Percentiles rank a stretch among this genome's conserved stretches.
phyloP scores from a whole-genome alignment of 2,329 filamentous ascomycete genomes.

The Pseudocercospora macadamiae region DNA sequence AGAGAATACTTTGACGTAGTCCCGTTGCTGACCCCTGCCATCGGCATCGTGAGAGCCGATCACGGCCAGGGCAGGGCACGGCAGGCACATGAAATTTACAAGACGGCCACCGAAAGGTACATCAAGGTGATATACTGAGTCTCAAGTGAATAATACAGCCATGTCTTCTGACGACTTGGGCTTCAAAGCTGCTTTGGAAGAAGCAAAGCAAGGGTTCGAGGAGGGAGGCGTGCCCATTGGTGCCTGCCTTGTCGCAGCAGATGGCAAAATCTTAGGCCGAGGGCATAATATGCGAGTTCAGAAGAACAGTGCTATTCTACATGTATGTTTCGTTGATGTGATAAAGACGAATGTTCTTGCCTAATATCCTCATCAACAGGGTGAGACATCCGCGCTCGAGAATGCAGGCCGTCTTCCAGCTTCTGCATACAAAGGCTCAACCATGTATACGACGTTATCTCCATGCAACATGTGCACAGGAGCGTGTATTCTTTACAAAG shows the following conservation, averaged over 20 bases:
- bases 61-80: too few species aligned
- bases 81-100: neutral
- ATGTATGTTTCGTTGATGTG: conserved; percentile 63
- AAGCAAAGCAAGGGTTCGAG: conserved; percentile 57
- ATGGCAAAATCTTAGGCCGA: conserved; percentile 70
- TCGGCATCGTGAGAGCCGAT: neutral
- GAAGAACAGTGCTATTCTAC: conserved; percentile 69
- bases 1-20: too few species aligned
- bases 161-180: conserved; percentile 44
- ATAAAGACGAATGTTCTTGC: neutral
- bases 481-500: conserved; percentile 74
- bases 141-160: neutral
- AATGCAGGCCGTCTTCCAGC: conserved; percentile 73
- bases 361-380: conserved; percentile 53
- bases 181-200: conserved; percentile 61
- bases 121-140: neutral
- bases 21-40: too few species aligned
- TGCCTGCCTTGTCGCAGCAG: conserved; percentile 65
- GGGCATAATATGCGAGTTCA: conserved; percentile 78
- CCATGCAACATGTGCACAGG: conserved; percentile 84
- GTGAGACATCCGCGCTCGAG: conserved; percentile 75
- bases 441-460: conserved; percentile 82
- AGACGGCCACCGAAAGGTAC: neutral
- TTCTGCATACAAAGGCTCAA: conserved; percentile 68
- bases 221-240: conserved; percentile 63